Conservation (phyloP, 495 filamentous ascomycete species). For the Penicillium bialowiezense region DNA sequence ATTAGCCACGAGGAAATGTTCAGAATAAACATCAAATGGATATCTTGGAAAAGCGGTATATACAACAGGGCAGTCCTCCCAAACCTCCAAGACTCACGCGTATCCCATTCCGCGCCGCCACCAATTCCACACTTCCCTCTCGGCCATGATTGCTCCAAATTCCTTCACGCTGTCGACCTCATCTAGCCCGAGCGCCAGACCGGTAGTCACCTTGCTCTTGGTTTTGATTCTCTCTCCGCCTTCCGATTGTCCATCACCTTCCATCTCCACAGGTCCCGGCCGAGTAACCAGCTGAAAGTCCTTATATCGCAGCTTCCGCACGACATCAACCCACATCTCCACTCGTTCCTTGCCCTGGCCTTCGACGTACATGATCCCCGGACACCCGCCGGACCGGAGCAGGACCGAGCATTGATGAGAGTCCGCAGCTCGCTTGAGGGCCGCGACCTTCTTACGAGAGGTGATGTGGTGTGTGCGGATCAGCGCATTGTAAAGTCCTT, state of each 20-base stretch:
- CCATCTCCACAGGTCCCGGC: conserved; percentile 17
- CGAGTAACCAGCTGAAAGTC: conserved; percentile 47
- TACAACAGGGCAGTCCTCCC: too few relatives aligned
- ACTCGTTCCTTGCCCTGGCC: conserved; percentile 49
- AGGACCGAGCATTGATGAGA: conserved; percentile 56
- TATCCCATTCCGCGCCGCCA: conserved; percentile 53
- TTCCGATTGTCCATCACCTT: not conserved
- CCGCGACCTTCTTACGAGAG: conserved; percentile 71
- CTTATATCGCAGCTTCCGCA: conserved; percentile 50
- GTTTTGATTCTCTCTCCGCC: not conserved
- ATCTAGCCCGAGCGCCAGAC: conserved; percentile 19
- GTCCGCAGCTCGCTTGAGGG: conserved; percentile 60
- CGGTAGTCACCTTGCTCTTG: too few relatives aligned
- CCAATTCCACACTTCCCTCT: conserved; percentile 43
- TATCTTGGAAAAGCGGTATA: conserved; percentile 2
- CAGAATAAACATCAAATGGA: not conserved
- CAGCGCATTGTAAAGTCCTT: conserved; percentile 55
- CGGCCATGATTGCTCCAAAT: conserved; percentile 41
- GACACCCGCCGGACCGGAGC: conserved; percentile 62
- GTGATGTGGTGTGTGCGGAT: conserved; percentile 82
- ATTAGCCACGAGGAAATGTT: too few relatives aligned
- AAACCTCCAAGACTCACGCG: conserved; percentile 12
- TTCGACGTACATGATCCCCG: conserved; percentile 78
- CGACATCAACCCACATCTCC: conserved; percentile 53
- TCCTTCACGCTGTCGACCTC: conserved; percentile 47